These are phyloP conservation scores for Aciculoconidium aculeatum DNA, from an alignment of 805 yeast genomes.

Conservation along the genomic window DNA sequence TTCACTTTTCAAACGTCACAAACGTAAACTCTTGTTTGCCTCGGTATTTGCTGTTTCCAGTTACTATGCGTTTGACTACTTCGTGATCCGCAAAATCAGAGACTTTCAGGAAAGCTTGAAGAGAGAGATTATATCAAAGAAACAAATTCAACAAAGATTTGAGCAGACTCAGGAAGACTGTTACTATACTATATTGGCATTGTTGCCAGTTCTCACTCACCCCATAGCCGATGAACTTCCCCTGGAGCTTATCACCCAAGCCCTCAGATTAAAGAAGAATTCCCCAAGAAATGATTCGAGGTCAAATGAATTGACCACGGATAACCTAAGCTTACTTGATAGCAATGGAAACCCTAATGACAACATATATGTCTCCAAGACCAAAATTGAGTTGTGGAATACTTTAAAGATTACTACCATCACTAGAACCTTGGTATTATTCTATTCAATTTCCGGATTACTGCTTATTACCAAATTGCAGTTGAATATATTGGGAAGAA, in stretches of 20 bases:
- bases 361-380: constrained; percentile 22
- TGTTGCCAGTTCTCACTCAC: constrained; percentile 68
- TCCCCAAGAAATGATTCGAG: constrained; percentile 12
- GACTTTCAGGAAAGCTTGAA: constrained; percentile 34
- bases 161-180: constrained; percentile 92
- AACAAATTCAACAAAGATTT: constrained; percentile 68
- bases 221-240: constrained; percentile 59
- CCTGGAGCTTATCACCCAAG: constrained; percentile 68
- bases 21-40: constrained; percentile 28
- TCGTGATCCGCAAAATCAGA: constrained; percentile 32
- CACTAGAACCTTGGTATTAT: constrained; percentile 63
- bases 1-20: constrained; percentile 36
- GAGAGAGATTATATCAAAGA: constrained; percentile 38
- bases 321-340: constrained; percentile 32
- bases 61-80: constrained; percentile 33
- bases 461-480: constrained; percentile 80
- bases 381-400: constrained; percentile 65
- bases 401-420: constrained; percentile 71
- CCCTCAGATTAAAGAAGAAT: constrained; percentile 56
- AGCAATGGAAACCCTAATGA: constrained; percentile 16
- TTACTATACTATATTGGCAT: constrained; percentile 72
- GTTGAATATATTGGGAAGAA: constrained; percentile 80
- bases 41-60: constrained; percentile 29
- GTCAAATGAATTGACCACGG: constrained; percentile 28
- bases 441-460: constrained; percentile 63